These are phyloP conservation scores for Globisporangium yorkense DNA, from an alignment of 352 stramenopile species.

Conservation along the genomic window DNA sequence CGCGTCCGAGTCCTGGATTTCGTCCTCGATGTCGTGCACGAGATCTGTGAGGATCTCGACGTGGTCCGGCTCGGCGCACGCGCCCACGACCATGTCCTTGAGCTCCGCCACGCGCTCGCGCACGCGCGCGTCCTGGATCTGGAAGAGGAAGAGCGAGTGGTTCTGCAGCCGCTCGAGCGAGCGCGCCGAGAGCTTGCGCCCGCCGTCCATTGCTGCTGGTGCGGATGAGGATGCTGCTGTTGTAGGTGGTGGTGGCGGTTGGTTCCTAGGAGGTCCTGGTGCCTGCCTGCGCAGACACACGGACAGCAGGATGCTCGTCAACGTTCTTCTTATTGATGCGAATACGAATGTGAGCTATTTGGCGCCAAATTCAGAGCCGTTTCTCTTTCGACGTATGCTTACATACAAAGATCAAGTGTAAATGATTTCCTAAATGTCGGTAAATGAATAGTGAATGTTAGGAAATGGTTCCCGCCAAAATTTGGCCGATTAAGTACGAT, in stretches of 20 bases:
- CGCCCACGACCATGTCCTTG: slow-evolving; percentile 38
- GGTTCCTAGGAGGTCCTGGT: no score
- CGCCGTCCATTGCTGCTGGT: neutral
- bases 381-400: neutral
- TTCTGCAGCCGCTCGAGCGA: slow-evolving; percentile 27
- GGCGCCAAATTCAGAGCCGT: neutral
- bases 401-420: slow-evolving; percentile 2
- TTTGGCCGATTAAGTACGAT: neutral
- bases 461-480: neutral
- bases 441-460: no score
- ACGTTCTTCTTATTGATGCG: no score
- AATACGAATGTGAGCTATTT: neutral
- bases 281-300: no score
- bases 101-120: slow-evolving; percentile 35
- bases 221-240: neutral
- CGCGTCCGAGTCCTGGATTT: slow-evolving; percentile 40
- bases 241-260: neutral
- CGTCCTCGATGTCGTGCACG: slow-evolving; percentile 20
- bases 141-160: slow-evolving; percentile 67
- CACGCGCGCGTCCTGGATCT: slow-evolving; percentile 39
- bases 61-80: slow-evolving; percentile 38
- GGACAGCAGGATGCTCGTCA: no score
- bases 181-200: slow-evolving; percentile 7
- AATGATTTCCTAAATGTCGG: no score
- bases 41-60: slow-evolving; percentile 33